phyloP scores from a whole-genome alignment of 1,139 yeast species.

The Blastobotrys indianensis region DNA sequence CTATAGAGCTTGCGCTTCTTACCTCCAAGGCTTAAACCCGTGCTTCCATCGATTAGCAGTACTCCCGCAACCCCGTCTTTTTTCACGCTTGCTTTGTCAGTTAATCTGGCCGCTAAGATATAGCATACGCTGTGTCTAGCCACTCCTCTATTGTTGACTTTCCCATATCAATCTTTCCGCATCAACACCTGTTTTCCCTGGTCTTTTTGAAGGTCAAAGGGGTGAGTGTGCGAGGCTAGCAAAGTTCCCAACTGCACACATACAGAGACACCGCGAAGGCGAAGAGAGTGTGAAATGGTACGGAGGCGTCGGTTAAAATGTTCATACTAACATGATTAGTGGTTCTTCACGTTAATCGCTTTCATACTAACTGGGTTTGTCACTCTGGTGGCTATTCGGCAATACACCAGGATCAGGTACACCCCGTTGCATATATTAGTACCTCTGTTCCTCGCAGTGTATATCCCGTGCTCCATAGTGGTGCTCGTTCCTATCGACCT shows the following conservation, averaged over 20 bases:
- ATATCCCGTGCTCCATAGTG: slow-evolving; percentile 51
- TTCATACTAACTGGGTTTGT: slow-evolving; percentile 32
- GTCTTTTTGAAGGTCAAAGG: no score
- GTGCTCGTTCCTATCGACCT: slow-evolving; percentile 53
- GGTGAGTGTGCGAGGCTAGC: no score
- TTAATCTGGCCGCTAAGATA: background rate
- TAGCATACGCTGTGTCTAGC: slow-evolving; percentile 25
- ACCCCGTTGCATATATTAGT: slow-evolving; percentile 39
- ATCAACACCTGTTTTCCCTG: no score
- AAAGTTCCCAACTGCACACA: no score
- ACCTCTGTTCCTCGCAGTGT: slow-evolving; percentile 43
- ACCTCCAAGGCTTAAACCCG: slow-evolving; percentile 28
- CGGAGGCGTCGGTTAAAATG: no score
- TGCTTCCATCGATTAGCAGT: slow-evolving; percentile 21
- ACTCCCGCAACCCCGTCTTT: slow-evolving; percentile 25
- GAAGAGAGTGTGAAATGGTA: no score
- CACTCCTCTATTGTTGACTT: slow-evolving; percentile 18
- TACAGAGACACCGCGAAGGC: no score
- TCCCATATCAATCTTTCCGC: no score
- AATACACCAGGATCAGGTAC: slow-evolving; percentile 33
- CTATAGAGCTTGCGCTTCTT: background rate
- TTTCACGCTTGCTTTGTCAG: slow-evolving; percentile 3
- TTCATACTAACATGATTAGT: slow-evolving; percentile 1
- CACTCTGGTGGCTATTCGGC: slow-evolving; percentile 33
- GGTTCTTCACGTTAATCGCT: slow-evolving; percentile 33